Evolutionary conservation across 2,329 filamentous ascomycete genomes (phyloP), one percentile per base, ranked within the genome.

Genomic region (Peltaster fructicola): DNA sequence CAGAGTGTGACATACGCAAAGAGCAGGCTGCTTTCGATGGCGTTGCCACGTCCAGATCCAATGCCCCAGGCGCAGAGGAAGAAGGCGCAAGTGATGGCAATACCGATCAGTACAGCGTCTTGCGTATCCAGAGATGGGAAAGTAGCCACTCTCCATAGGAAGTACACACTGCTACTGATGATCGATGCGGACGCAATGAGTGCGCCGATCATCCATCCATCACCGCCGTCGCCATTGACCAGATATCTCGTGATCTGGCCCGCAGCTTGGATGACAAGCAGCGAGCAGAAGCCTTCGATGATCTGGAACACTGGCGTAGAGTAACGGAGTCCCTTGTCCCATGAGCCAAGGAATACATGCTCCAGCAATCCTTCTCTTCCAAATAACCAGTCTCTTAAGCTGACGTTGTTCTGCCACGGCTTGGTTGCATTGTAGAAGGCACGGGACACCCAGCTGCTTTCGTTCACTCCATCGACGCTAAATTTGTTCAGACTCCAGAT

Each of bases 1-100:
- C 85, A 95, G 34, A 98, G 73, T n/a, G 92, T 88, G 32, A 93
- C 71, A 52, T 98, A 98, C 43, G 88, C 85, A 46, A 98, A 95
- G 14, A 98, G 65, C 7, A 98, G 61, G 12, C 85, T 92, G 38
- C 81, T 91, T 54, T 98, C 85, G 27, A 95, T 78, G 2, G 85
- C 81, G 43, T 92, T 98, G 32, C 88, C 88, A 41, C 84, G 73
- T 2, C 85, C 85, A 42, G 80, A 92, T 33, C 78, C 79, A 39
- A 95, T 93, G 14, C 88, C 88, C 63, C 85, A 93, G 8, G 77
- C 79, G 48, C 81, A 88, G 8, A 98, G 62, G 45, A 95, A 92
- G 34, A 93, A 73, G 24, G 80, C 81, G 26, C 82, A 90, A 11
- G 85, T 91, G 45, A 95, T 79, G 21, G 82, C 78, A 22, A 85